Evolutionary conservation across 1,284 basidiomycete genomes (phyloP).

Genomic region (Agroathelia rolfsii): DNA sequence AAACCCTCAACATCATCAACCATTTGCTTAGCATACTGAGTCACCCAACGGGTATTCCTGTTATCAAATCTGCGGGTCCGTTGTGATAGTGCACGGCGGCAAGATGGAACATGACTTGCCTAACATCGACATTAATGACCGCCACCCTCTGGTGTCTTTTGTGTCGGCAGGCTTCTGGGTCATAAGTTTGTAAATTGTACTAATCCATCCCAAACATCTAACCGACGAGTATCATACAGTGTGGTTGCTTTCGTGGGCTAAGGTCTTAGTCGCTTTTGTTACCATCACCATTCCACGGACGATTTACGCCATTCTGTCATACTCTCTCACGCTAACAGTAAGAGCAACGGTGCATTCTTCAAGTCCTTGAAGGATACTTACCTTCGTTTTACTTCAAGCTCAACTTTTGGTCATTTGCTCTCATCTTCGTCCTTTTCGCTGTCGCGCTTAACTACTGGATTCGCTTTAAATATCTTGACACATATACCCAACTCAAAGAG

Average conservation of each 20-base stretch:
- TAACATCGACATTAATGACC: slow-evolving; percentile 24
- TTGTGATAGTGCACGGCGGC: too few species aligned
- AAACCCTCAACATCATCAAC: too few species aligned
- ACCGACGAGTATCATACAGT: slow-evolving; percentile 39
- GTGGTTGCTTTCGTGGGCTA: slow-evolving; percentile 72
- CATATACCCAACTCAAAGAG: slow-evolving; percentile 77
- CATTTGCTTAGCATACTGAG: too few species aligned
- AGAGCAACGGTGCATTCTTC: slow-evolving; percentile 15
- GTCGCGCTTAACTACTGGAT: slow-evolving; percentile 76
- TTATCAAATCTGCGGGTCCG: too few species aligned
- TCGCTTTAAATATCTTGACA: slow-evolving; percentile 71
- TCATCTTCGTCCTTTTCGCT: slow-evolving; percentile 58
- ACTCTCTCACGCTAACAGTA: slow-evolving; percentile 82
- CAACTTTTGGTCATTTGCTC: slow-evolving; percentile 81
- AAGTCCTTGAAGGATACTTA: slow-evolving; percentile 4
- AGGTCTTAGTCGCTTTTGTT: slow-evolving; percentile 59
- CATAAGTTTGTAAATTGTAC: slow-evolving; percentile 42
- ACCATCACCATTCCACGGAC: slow-evolving; percentile 75
- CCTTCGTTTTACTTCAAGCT: slow-evolving; percentile 35
- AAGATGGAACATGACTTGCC: too few species aligned
- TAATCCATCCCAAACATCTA: too few species aligned
- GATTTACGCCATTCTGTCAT: slow-evolving; percentile 73
- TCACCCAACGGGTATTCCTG: too few species aligned
- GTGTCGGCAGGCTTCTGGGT: slow-evolving; percentile 82
- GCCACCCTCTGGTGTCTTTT: slow-evolving; percentile 61